Evolutionary conservation across 257 asterid species (phyloP), one percentile per base, ranked within the genome.

Genomic region (Penstemon eatonii): DNA sequence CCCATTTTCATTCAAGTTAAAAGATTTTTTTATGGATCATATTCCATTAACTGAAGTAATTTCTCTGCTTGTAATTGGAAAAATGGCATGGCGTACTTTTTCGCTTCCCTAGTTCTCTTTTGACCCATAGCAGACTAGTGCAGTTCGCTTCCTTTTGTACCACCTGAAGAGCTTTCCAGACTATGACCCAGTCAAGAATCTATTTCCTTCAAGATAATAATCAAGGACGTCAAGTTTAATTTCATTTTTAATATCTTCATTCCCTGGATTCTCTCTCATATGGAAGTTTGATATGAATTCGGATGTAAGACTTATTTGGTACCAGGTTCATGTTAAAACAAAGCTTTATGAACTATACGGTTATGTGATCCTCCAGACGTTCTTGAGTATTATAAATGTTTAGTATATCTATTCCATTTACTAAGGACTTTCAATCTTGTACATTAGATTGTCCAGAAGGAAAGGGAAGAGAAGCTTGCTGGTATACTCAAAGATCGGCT

Each of bases 391-490:
- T 68, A 25, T 56, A 4, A 63, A 46, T 68, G 33, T 46, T 50
- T 51, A 10, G 44, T 58, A 47, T 42, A 60, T 61, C 61, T 37
- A 44, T 39, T 39, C 36, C 33, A 41, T 52, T 53, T 69, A 54
- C 38, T 68, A 55, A 60, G 12, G 38, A 25, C 65, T 56, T 63
- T 59, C 63, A 25, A 62, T 56, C 33, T 68, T 75, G 76, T 61
- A 44, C 62, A 64, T 49, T 77, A 93, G 99, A 79, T 65, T 71
- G 82, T 88, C 71, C 99, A 94, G 77, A 91, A 60, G 87, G 99
- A 94, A 75, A 89, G 99, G 80, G 97, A 94, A 79, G 97, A 94
- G 75, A 94, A 91, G 81, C 99, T 94, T 79, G 90, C 84, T 73
- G 78, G 81, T 73, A 76, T 81, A 76, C 87, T 94, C 45, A 94